These are phyloP conservation scores for Suillus sp. DNA, from an alignment of 768 basidiomycete species.

Conservation along the genomic window DNA sequence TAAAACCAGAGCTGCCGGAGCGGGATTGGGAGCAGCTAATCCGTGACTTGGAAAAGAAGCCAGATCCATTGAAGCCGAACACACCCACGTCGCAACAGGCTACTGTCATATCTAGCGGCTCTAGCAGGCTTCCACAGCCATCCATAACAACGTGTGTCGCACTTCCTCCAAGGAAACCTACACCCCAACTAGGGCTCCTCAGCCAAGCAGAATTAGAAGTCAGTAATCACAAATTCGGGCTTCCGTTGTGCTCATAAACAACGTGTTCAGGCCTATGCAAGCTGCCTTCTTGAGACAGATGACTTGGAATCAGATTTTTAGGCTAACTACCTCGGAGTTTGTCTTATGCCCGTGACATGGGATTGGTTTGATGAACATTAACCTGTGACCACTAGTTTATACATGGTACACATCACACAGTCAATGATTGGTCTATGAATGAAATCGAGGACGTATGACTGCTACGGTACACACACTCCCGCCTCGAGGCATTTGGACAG, in stretches of 20 bases:
- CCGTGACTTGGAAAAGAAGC: not conserved
- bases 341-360: not conserved
- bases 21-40: constrained; percentile 55
- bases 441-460: not conserved
- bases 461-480: not conserved
- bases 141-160: not conserved
- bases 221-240: not conserved
- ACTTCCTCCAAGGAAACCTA: not conserved
- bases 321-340: constrained; percentile 14
- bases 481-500: not conserved
- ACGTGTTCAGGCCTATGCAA: constrained; percentile 30
- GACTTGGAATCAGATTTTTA: constrained; percentile 33
- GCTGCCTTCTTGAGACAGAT: constrained; percentile 37
- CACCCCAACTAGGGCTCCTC: not conserved
- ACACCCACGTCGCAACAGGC: not conserved
- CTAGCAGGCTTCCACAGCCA: not conserved
- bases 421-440: not conserved
- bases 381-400: not conserved
- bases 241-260: not conserved
- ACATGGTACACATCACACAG: not conserved
- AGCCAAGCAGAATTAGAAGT: constrained; percentile 28
- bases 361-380: not conserved
- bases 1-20: constrained; percentile 44
- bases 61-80: not conserved
- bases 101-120: not conserved